Evolutionary conservation across 192 early-diverging fungal genomes (phyloP), one percentile per base, ranked within the genome.

Genomic region (Mortierella antarctica): DNA sequence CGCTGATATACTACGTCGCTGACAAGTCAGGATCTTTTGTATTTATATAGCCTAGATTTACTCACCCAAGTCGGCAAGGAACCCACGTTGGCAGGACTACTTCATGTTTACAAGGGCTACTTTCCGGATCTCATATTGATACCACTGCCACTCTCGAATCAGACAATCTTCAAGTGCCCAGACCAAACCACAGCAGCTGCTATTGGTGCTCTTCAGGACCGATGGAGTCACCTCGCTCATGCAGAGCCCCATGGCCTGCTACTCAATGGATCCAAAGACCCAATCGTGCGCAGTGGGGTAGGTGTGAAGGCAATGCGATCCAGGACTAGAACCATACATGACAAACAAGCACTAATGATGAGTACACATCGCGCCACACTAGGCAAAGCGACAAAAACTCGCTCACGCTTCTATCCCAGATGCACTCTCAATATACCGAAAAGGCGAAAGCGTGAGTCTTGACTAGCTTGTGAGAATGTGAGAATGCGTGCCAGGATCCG

Each of bases 31-130:
- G 31, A 31, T n/a, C 40, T 47, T 42, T 18, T n/a, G 18, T 40
- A 23, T 57, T n/a, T n/a, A 42, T 21, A 44, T 79, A 88, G 87
- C 39, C 40, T 88, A 51, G 68, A 84, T 13, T 52, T 85, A 13
- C 73, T 78, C 31, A 51, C 48, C 21, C 70, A 69, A 57, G 62
- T 77, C 47, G 86, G 83, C 14, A 53, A 65, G 18, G 87, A 90
- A 52, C 78, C 74, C 7, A 57, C 79, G 1, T 61, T 90, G 21
- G 55, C 71, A 44, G 87, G 83, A 51, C 67, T 90, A 48, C 63
- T 87, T 51, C 76, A 74, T n/a, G 62, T 86, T 11, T 90, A 84
- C 61, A 82, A 85, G 47, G 64, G 75, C 40, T 90, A 86, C 57
- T 71, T 70, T 61, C 86, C 86, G 10, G 74, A 83, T 18, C 51